Percentiles rank a stretch among this genome's conserved stretches.
Evolutionary conservation across 2,329 filamentous ascomycete genomes (phyloP).

Genomic region (Dactylellina drechsleri): DNA sequence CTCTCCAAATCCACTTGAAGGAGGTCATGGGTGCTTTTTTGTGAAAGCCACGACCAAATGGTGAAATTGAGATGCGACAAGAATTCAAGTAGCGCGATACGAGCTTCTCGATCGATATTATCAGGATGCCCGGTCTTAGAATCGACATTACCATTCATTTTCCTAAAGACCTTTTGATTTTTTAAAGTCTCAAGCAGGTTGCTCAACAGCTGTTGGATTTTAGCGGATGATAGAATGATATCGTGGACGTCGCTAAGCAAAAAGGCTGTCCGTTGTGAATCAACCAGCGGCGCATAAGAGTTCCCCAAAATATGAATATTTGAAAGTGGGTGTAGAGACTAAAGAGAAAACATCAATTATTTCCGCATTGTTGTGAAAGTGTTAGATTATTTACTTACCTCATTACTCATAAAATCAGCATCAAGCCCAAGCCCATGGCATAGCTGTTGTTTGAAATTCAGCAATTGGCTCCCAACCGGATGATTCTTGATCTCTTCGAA

Average conservation of each 20-base stretch:
- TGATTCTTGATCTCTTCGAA: slow-evolving; percentile 26
- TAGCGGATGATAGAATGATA: slow-evolving; percentile 22
- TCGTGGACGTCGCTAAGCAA: slow-evolving; percentile 34
- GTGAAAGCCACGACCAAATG: slow-evolving; percentile 41
- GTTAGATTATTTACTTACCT: slow-evolving; percentile 7
- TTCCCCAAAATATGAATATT: slow-evolving; percentile 30
- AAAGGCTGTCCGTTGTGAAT: slow-evolving; percentile 12
- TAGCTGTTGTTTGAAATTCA: slow-evolving; percentile 32
- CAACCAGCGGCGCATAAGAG: background rate
- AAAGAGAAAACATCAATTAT: background rate
- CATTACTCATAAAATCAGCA: slow-evolving; percentile 12
- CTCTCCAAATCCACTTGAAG: background rate
- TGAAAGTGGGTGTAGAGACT: slow-evolving; percentile 39
- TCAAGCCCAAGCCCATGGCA: slow-evolving; percentile 10
- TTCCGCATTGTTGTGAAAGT: background rate
- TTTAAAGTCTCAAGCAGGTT: slow-evolving; percentile 10
- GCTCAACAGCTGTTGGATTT: slow-evolving; percentile 8
- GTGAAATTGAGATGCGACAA: slow-evolving; percentile 37
- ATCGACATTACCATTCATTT: background rate
- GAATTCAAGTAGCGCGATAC: slow-evolving; percentile 31
- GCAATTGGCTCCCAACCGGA: slow-evolving; percentile 5
- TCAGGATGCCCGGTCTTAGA: slow-evolving; percentile 21
- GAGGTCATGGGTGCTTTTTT: background rate
- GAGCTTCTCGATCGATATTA: slow-evolving; percentile 32
- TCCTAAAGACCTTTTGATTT: slow-evolving; percentile 8